A percentile compares a stretch with the other conserved stretches of the same genome.
These are phyloP conservation scores for Brassica carinata DNA, from an alignment of 345 rosid species.

Conservation along the genomic window DNA sequence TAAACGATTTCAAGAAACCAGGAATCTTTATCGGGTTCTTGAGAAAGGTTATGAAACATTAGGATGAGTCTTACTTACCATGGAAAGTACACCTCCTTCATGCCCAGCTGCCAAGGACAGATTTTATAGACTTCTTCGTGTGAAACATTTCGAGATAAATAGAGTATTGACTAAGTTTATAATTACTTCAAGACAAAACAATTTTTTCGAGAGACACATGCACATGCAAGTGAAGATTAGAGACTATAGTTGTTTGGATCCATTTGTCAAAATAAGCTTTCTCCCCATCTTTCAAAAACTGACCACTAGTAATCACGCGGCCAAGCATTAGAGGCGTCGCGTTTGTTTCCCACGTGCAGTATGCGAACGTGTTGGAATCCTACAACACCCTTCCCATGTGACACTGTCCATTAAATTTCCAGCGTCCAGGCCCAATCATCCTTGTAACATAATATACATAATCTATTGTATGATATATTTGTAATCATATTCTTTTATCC, in stretches of 20 bases:
- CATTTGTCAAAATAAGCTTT: neutral
- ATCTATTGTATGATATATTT: conserved; percentile 10
- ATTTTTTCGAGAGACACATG: conserved; percentile 8
- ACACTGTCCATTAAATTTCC: conserved; percentile 7
- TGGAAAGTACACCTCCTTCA: neutral
- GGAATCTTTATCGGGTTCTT: conserved; percentile 5
- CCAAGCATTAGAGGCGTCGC: neutral
- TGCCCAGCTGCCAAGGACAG: neutral
- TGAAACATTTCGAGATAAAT: neutral
- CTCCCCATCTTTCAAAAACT: neutral
- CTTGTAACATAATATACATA: conserved; percentile 14
- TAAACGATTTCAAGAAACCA: conserved; percentile 42
- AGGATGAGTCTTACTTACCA: neutral
- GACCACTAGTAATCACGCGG: conserved; percentile 8
- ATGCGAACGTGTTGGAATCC: neutral
- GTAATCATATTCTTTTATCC: conserved; percentile 16
- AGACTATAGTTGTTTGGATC: conserved; percentile 1
- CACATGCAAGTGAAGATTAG: conserved; percentile 4
- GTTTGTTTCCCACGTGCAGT: neutral
- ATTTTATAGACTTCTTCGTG: too few species aligned
- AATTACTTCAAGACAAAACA: neutral
- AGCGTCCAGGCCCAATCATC: conserved; percentile 22
- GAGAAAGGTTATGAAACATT: neutral
- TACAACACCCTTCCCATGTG: conserved; percentile 1
- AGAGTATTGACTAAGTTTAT: too few species aligned